Base-by-base conservation (phyloP, 2,329 filamentous ascomycete species). In the Penicillium sp. region DNA sequence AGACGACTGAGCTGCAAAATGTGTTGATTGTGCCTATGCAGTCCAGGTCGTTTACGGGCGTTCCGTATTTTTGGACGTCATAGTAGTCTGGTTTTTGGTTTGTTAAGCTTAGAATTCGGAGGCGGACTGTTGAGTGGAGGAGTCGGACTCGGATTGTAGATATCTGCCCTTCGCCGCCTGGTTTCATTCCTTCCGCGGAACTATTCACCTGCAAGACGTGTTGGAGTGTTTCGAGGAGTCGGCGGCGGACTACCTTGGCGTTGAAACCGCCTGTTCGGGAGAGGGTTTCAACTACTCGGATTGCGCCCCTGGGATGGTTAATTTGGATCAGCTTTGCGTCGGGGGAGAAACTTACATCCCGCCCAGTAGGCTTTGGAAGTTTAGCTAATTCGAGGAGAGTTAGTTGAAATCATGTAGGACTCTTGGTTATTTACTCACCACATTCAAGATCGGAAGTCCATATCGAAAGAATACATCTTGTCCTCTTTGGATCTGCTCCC, bases 391-490 rank as follows among this genome's bases (percentile, higher is more conserved):
- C 1, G 29, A 4, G 10, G 22, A 13, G n/a, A 22, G 14, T 44
- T 16, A 33, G 21, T 10, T 10, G 39, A 33, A 21, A 5, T 31
- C 14, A 29, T 5, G 8, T 21, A 29, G 16, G 7, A 31, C 2
- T 3, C 16, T 22, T 3, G n/a, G 21, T n/a, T 24, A 11, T 27
- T 8, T n/a, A 68, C 71, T 62, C 37, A 73, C 71, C 24, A 65
- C 85, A 8, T 86, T 88, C 21, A 91, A 73, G 22, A 83, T 83
- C 1, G 88, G 84, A 0, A 85, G 86, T 19, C 85, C 88, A 71
- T 92, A 93, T 35, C 90, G 84, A 71, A 90, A 92, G 67, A 92
- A 91, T 0, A 91, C 84, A 63, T 89, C 84, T 69, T 93, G 90
- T 0, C 90, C 90, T 66, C 90, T 80, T 57, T 82, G 79, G 55